These are phyloP conservation scores for Trichosanthes cucumerina DNA, from an alignment of 306 rosid genomes.

Conservation along the genomic window DNA sequence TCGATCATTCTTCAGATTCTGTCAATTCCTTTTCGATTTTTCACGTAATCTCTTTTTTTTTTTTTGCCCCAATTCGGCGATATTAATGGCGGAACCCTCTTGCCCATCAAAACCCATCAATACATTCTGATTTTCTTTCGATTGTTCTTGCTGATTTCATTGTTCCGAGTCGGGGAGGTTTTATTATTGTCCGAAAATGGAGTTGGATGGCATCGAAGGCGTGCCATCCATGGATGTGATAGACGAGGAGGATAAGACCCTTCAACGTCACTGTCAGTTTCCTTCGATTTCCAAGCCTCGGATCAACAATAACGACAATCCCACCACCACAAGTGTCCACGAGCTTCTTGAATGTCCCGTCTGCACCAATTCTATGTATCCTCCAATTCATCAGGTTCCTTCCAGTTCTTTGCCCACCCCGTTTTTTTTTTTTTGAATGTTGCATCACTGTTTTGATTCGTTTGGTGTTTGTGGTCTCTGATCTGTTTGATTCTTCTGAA, in stretches of 20 bases:
- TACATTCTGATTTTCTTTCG: not conserved
- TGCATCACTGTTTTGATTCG: not conserved
- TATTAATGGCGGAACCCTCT: not conserved
- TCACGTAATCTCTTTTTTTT: too few relatives aligned
- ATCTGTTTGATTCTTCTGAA: not conserved
- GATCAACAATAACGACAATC: conserved; percentile 8
- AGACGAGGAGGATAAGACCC: conserved; percentile 9
- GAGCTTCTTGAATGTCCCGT: conserved; percentile 12
- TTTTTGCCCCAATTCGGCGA: not conserved
- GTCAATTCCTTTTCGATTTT: not conserved
- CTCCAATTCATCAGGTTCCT: conserved; percentile 12
- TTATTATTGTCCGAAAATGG: not conserved
- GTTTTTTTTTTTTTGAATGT: too few relatives aligned
- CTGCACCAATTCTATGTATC: conserved; percentile 13
- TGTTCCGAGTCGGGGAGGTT: not conserved
- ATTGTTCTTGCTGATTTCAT: not conserved
- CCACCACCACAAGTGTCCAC: conserved; percentile 5
- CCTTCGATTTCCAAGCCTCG: conserved; percentile 5
- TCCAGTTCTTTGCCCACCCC: not conserved
- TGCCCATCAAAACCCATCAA: not conserved
- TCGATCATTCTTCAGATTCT: not conserved
- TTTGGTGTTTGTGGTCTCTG: not conserved
- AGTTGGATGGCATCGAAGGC: conserved; percentile 5
- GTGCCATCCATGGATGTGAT: conserved; percentile 9
- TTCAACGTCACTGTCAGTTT: conserved; percentile 11